Base-by-base conservation (phyloP, 768 basidiomycete species). In the Tulasnella calospora region DNA sequence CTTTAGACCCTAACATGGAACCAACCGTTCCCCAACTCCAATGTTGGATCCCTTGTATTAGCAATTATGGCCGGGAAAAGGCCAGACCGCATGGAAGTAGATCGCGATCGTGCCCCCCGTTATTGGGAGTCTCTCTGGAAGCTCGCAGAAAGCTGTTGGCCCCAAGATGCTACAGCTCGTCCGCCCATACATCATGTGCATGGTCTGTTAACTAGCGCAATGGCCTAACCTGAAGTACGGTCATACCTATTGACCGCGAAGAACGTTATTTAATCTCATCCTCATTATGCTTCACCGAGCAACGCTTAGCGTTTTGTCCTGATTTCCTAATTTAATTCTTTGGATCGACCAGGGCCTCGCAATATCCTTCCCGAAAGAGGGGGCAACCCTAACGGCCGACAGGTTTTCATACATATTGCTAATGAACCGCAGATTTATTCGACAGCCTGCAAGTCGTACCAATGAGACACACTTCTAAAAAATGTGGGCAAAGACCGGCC, bases 1-100 rank as follows among this genome's bases (percentile, higher is more conserved):
- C 23, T n/a, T 30, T 36, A 76, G 75, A 40, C 75, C 21, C 55
- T 76, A 6, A 76, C 75, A 23, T 55, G 75, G 75, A 51, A 23
- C 8, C 47, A 40, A 27, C 75, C 75, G 35, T 61, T 76, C 23
- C 36, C 47, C 38, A 40, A 9, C 35, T n/a, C 27, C 10, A n/a
- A 55, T 5, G 51, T 67, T 7, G 33, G 38, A 51, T 7, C 47
- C 33, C 19, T 76, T n/a, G 35, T 76, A 8, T 15, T 57, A n/a
- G 61, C 51, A 10, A 15, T 76, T 27, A 76, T 76, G 75, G 51
- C 4, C 0, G 57, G 57, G 33, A 36, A 57, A 44, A 21, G 75
- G 21, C 75, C 75, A 33, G 36, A 35, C 13, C 36, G 57, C 35
- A 40, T 6, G 21, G 75, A 76, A 40, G 57, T 76, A 30, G 21